Conservation (phyloP, 495 filamentous ascomycete species). For the Penicillium psychrofluorescens region DNA sequence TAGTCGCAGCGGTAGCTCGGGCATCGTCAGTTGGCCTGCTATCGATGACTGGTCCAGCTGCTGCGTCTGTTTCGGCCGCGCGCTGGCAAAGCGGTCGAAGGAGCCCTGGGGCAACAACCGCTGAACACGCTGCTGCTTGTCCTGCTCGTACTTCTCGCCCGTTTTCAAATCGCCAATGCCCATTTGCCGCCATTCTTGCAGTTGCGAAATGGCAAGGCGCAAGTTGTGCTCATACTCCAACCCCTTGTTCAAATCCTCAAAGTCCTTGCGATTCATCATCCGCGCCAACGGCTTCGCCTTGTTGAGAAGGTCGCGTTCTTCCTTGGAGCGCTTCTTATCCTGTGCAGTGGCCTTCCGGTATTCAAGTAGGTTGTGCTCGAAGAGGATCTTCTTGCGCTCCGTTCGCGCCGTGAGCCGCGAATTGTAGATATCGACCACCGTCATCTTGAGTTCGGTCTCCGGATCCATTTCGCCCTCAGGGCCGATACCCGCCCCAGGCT, state of each 20-base stretch:
- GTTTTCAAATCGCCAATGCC: constrained; percentile 74
- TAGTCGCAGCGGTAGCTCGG: constrained; percentile 62
- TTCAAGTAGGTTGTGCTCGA: constrained; percentile 87
- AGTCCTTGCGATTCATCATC: constrained; percentile 93
- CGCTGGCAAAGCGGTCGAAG: constrained; percentile 71
- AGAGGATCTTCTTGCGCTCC: constrained; percentile 95
- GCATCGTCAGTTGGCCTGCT: constrained; percentile 63
- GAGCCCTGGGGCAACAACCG: constrained; percentile 63
- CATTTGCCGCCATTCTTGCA: constrained; percentile 89
- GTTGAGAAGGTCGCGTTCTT: constrained; percentile 82
- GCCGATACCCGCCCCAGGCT: constrained; percentile 88
- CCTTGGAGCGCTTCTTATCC: constrained; percentile 94
- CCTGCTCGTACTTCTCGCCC: constrained; percentile 91
- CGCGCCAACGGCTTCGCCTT: constrained; percentile 93
- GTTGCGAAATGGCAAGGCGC: constrained; percentile 77
- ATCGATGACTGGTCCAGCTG: constrained; percentile 66
- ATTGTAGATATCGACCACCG: constrained; percentile 98
- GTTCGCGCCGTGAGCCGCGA: constrained; percentile 81
- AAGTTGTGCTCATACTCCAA: constrained; percentile 87
- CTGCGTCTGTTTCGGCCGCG: constrained; percentile 40
- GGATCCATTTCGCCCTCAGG: constrained; percentile 80
- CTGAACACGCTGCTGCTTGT: constrained; percentile 72
- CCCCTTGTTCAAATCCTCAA: constrained; percentile 73
- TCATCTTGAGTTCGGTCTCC: constrained; percentile 95
- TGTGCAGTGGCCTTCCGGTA: constrained; percentile 79